A percentile compares a stretch with the other conserved stretches of the same genome.
Evolutionary conservation across 2,329 filamentous ascomycete species (phyloP).

Genomic region (Arthroderma uncinatum): DNA sequence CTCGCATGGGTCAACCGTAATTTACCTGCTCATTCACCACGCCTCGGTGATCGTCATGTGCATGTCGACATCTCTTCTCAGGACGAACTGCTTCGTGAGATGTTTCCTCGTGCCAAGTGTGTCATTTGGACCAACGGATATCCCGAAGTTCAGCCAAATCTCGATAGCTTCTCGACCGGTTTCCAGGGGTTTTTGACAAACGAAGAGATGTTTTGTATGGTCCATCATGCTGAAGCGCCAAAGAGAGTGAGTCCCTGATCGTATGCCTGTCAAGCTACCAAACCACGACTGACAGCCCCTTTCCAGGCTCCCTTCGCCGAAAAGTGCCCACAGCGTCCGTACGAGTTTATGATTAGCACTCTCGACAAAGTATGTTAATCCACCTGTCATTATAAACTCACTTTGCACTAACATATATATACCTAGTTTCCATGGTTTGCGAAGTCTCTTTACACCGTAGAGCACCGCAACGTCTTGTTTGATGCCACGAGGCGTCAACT

Average conservation of each 20-base stretch:
- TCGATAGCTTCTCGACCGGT: constrained; percentile 37
- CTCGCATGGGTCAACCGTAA: constrained; percentile 30
- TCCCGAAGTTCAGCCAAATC: constrained; percentile 25
- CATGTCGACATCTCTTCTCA: constrained; percentile 38
- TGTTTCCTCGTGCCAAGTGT: constrained; percentile 44
- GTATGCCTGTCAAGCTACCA: background rate
- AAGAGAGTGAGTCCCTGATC: constrained; percentile 34
- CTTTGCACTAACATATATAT: background rate
- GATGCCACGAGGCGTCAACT: constrained; percentile 28
- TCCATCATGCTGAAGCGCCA: constrained; percentile 40
- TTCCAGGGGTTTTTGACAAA: constrained; percentile 42
- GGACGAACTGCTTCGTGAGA: constrained; percentile 38
- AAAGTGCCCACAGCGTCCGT: constrained; percentile 43
- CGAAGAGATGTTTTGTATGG: constrained; percentile 40
- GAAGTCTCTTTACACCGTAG: constrained; percentile 35
- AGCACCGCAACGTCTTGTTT: constrained; percentile 38
- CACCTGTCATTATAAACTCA: background rate
- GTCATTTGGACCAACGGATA: constrained; percentile 34
- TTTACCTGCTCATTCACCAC: constrained; percentile 29
- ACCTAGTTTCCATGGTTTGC: constrained; percentile 44
- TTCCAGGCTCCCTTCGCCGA: constrained; percentile 38
- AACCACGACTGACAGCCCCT: background rate
- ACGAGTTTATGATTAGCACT: constrained; percentile 42
- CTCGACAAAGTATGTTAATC: constrained; percentile 36
- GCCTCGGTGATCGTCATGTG: constrained; percentile 40